Evolutionary conservation across 2,329 filamentous ascomycete genomes (phyloP).

Genomic region (Ophiostoma triangulosporum): DNA sequence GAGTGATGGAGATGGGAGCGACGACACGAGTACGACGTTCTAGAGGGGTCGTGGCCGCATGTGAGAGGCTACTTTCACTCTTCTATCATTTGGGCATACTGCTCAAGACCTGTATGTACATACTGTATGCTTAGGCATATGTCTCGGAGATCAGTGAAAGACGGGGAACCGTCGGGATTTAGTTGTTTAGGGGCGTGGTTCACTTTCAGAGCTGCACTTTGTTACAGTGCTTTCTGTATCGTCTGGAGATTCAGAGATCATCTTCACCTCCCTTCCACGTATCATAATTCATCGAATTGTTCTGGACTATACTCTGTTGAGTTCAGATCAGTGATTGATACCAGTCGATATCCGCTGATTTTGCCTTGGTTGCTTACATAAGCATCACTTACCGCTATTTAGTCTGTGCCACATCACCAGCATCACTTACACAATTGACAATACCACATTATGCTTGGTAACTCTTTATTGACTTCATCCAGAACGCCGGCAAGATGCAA

Average conservation of each 20-base stretch:
- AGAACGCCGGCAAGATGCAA: neutral
- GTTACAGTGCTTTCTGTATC: too few species aligned
- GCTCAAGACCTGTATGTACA: neutral
- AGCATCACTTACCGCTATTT: neutral
- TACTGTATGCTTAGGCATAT: too few species aligned
- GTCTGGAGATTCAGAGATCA: too few species aligned
- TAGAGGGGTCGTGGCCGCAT: neutral
- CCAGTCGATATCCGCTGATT: neutral
- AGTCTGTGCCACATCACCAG: too few species aligned
- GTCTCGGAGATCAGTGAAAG: neutral
- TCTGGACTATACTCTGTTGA: too few species aligned
- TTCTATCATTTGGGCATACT: too few species aligned
- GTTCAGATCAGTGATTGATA: too few species aligned
- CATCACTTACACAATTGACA: neutral
- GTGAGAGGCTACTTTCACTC: neutral
- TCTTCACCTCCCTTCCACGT: too few species aligned
- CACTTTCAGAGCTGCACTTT: too few species aligned
- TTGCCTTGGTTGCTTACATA: neutral
- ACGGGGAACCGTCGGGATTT: neutral
- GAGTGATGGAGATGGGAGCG: neutral
- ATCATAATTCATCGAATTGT: neutral
- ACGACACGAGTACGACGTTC: neutral
- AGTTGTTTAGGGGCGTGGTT: neutral
- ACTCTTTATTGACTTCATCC: neutral
- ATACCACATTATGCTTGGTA: neutral